Base-by-base conservation (phyloP, 164 flowering plant genomes). In the Tetrastigma voinierianum region DNA sequence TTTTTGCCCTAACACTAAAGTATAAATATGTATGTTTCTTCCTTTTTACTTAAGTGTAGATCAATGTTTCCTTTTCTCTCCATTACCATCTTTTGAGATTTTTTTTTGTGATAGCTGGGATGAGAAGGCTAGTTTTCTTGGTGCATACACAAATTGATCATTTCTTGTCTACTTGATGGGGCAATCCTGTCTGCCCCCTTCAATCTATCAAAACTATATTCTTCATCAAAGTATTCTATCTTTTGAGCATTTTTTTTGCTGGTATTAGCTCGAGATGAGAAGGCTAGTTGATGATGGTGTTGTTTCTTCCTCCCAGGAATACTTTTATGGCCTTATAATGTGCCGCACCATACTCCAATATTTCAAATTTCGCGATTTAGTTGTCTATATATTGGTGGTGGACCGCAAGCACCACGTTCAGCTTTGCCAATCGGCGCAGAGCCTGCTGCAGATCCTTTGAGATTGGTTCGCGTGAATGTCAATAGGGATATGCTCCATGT, bases 361-460 rank as follows among this genome's bases (percentile, higher is more conserved):
- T 84, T 51, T 94, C n/a, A 81, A 89, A 80, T 77, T 92, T 95
- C 78, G 80, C 70, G 97, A 95, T 71, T 67, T 92, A 59, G 72
- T 61, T 53, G 75, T 95, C 64, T 92, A 82, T 59, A 86, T 46
- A 71, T 90, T 70, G 98, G 97, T 59, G 97, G 97, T 53, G 99
- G n/a, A n/a, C 46, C 97, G 97, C n/a, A 82, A 72, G 97, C 99
- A 49, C 97, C 97, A 57, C 93, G 92, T 19, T 95, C 99, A 55
- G 99, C 97, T 70, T 75, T 95, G 68, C 97, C n/a, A 97, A n/a
- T 88, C 86, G n/a, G 67, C 97, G 98, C 53, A 54, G 91, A 92
- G 77, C 96, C 98, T 62, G 80, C 90, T 65, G 90, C 98, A 2
- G 97, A 95, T 45, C 97, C 96, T 16, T 82, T 84, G 44, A 83